phyloP scores from a whole-genome alignment of 305 asterid species.

The Salvia sclarea region DNA sequence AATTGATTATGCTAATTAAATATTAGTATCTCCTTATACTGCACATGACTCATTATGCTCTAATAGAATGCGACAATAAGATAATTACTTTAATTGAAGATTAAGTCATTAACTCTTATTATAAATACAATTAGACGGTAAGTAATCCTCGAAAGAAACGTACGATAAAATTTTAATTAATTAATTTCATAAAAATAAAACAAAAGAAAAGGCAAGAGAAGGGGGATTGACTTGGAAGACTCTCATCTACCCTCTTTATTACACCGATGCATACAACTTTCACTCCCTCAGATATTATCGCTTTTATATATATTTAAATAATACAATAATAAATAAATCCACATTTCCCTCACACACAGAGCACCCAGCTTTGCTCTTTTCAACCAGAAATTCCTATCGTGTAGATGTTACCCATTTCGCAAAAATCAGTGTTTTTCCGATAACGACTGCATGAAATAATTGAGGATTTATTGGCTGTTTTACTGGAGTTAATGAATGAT shows the following conservation, averaged over 20 bases:
- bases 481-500: background rate
- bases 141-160: too few species aligned
- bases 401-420: constrained; percentile 21
- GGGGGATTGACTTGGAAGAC: constrained; percentile 16
- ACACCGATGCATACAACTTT: constrained; percentile 18
- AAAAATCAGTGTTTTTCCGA: constrained; percentile 10
- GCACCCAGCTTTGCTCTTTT: background rate
- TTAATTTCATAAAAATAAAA: background rate
- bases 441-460: constrained; percentile 23
- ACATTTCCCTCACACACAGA: constrained; percentile 3
- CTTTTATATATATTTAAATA: background rate
- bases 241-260: constrained; percentile 27
- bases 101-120: background rate
- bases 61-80: background rate
- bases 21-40: background rate
- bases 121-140: too few species aligned
- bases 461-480: constrained; percentile 23
- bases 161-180: background rate
- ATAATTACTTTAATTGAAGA: background rate
- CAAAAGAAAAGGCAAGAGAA: background rate
- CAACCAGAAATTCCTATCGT: constrained; percentile 19
- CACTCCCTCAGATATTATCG: constrained; percentile 32
- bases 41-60: background rate
- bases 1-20: background rate
- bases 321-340: background rate